These are phyloP conservation scores for Babjeviella inositovora DNA, from an alignment of 805 yeast genomes.

Conservation along the genomic window DNA sequence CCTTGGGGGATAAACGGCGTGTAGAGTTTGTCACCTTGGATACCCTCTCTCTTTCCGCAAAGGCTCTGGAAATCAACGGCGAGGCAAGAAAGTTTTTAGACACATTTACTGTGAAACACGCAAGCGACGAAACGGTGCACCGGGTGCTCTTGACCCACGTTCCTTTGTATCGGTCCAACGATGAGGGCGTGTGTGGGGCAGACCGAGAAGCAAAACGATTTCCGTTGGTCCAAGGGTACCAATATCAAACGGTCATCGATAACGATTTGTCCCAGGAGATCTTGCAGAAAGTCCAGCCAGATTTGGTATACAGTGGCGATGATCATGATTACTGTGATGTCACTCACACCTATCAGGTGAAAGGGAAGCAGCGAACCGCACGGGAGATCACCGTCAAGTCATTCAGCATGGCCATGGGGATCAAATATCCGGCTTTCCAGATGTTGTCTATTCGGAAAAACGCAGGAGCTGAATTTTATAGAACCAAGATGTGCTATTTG, in stretches of 20 bases:
- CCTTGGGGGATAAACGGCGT: no score
- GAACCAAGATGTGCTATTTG: conserved; percentile 36
- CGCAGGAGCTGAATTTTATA: conserved; percentile 8
- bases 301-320: conserved; percentile 73
- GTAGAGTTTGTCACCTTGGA: conserved; percentile 68
- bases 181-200: conserved; percentile 55
- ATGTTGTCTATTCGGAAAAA: conserved; percentile 45
- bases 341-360: conserved; percentile 22
- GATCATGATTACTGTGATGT: conserved; percentile 93
- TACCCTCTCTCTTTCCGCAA: conserved; percentile 58
- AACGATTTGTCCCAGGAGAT: conserved; percentile 41
- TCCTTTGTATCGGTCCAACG: conserved; percentile 64
- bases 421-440: conserved; percentile 74
- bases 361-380: conserved; percentile 11
- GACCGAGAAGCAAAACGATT: conserved; percentile 56
- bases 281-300: conserved; percentile 45
- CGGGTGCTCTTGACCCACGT: conserved; percentile 72
- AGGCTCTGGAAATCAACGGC: conserved; percentile 21
- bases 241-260: conserved; percentile 83
- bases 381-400: conserved; percentile 84
- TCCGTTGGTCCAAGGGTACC: conserved; percentile 62
- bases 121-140: conserved; percentile 11
- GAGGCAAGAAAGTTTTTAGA: conserved; percentile 38
- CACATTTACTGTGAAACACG: no score
- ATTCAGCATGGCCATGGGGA: conserved; percentile 88